Evolutionary conservation across 305 asterid genomes (phyloP).

Genomic region (Striga hermonthica): DNA sequence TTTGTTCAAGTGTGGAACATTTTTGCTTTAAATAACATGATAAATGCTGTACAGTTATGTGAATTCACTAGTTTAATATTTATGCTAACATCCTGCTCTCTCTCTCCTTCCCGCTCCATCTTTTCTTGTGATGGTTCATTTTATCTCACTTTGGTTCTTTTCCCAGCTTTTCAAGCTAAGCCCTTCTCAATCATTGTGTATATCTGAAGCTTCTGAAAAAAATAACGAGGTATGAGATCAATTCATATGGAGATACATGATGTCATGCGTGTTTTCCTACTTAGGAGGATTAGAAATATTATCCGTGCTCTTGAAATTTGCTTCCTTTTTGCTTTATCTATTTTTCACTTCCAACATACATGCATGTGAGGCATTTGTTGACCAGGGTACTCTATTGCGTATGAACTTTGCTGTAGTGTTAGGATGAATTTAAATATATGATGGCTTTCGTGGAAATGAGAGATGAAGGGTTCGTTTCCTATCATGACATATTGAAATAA

Average conservation of each 20-base stretch:
- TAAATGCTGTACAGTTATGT: constrained; percentile 7
- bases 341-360: constrained; percentile 5
- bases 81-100: constrained; percentile 22
- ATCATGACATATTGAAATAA: constrained; percentile 29
- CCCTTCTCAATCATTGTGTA: constrained; percentile 62
- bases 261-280: constrained; percentile 3
- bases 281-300: neutral
- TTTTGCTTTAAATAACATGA: constrained; percentile 22
- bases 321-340: too few species aligned
- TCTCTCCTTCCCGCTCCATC: neutral
- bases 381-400: neutral
- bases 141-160: constrained; percentile 23
- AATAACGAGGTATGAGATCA: constrained; percentile 63
- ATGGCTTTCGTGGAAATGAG: constrained; percentile 12
- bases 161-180: constrained; percentile 84
- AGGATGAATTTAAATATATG: neutral
- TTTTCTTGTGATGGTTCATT: constrained; percentile 27
- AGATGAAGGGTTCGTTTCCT: constrained; percentile 4
- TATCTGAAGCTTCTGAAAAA: constrained; percentile 61
- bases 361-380: neutral
- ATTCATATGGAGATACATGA: constrained; percentile 4
- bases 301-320: neutral
- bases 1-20: neutral
- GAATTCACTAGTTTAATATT: constrained; percentile 17
- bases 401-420: constrained; percentile 2